Conservation (phyloP, 2,329 filamentous ascomycete genomes). For the Lecanicillium sp. region DNA sequence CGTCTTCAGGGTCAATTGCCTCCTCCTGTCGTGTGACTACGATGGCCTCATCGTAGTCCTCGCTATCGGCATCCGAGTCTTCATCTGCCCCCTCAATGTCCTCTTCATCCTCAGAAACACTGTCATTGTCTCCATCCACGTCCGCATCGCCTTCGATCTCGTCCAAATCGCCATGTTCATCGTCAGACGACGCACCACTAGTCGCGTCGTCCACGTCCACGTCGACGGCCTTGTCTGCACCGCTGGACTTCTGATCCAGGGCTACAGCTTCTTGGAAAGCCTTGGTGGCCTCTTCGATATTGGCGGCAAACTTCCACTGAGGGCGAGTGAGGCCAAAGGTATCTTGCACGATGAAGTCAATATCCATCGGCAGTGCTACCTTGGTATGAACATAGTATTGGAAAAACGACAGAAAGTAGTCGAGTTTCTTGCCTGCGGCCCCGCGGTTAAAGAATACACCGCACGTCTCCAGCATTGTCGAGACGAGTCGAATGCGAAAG, state of each 20-base stretch:
- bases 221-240: constrained; percentile 62
- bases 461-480: constrained; percentile 87
- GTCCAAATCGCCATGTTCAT: constrained; percentile 63
- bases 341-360: constrained; percentile 94
- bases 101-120: constrained; percentile 53
- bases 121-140: constrained; percentile 51
- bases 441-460: constrained; percentile 95
- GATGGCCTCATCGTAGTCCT: constrained; percentile 74
- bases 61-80: constrained; percentile 49
- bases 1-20: constrained; percentile 83
- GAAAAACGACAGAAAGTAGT: constrained; percentile 95
- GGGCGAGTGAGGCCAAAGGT: constrained; percentile 79
- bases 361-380: constrained; percentile 85
- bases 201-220: constrained; percentile 68
- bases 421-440: constrained; percentile 89
- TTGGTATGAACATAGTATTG: constrained; percentile 96
- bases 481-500: constrained; percentile 87
- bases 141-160: constrained; percentile 58
- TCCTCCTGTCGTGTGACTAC: constrained; percentile 88
- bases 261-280: constrained; percentile 83
- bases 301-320: constrained; percentile 83
- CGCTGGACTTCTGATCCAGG: constrained; percentile 78
- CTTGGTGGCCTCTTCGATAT: constrained; percentile 74
- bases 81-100: constrained; percentile 49
- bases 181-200: constrained; percentile 67